Evolutionary conservation across 129 eudicot genomes (phyloP).

Genomic region (Silybum marianum): DNA sequence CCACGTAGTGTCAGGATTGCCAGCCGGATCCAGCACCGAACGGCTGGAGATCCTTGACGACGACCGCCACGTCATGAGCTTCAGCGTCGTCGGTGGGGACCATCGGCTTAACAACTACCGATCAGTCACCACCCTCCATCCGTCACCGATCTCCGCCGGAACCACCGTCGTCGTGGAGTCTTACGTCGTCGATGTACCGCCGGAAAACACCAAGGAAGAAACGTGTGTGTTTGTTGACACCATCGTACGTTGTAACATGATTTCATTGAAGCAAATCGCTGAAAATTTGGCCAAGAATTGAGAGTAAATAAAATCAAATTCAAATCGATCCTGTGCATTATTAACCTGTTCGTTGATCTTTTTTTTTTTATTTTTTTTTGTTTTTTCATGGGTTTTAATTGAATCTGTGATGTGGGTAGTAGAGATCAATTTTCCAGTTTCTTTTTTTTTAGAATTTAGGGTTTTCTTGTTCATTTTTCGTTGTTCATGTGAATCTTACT

Average conservation of each 20-base stretch:
- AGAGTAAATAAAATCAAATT: conserved; percentile 16
- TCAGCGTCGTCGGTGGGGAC: conserved; percentile 79
- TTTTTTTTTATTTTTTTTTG: background rate
- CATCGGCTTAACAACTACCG: conserved; percentile 79
- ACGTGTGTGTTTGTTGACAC: conserved; percentile 81
- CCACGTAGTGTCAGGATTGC: conserved; percentile 75
- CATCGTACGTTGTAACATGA: conserved; percentile 72
- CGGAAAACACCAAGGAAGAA: conserved; percentile 79
- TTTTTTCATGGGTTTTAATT: conserved; percentile 35
- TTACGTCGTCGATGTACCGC: conserved; percentile 84
- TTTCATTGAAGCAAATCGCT: conserved; percentile 72
- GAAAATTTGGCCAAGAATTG: conserved; percentile 45
- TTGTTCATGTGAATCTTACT: conserved; percentile 19
- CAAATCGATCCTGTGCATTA: conserved; percentile 15
- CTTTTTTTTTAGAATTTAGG: background rate
- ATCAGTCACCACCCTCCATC: conserved; percentile 74
- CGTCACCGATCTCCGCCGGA: conserved; percentile 22
- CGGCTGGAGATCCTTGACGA: conserved; percentile 81
- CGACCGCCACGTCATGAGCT: conserved; percentile 68
- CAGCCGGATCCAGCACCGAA: conserved; percentile 81
- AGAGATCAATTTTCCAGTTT: conserved; percentile 17
- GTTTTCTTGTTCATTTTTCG: background rate
- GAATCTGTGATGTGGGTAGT: conserved; percentile 36
- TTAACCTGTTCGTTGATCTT: conserved; percentile 2
- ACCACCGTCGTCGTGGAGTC: conserved; percentile 83